Evolutionary conservation across 2,329 filamentous ascomycete genomes (phyloP).

Genomic region (Botryotinia calthae): DNA sequence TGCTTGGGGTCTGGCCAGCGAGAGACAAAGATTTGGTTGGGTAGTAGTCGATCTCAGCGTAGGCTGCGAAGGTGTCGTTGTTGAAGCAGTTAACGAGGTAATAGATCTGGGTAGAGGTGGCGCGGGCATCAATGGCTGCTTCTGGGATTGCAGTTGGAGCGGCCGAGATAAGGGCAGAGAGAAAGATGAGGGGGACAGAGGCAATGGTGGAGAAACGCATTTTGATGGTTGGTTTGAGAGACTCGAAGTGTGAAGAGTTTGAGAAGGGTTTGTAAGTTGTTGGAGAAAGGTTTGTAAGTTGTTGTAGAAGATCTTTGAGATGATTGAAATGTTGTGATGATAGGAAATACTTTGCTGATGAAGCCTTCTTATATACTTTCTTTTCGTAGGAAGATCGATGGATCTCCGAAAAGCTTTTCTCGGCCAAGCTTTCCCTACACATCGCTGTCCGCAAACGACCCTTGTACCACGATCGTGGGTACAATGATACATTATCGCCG

Average conservation of each 20-base stretch:
- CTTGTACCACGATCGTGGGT: background rate
- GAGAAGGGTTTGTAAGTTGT: background rate
- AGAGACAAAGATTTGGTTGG: background rate
- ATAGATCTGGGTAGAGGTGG: slow-evolving; percentile 7
- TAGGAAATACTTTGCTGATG: slow-evolving; percentile 1
- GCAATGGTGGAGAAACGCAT: slow-evolving; percentile 19
- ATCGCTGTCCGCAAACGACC: background rate
- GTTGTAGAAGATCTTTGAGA: background rate
- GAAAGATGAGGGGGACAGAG: slow-evolving; percentile 12
- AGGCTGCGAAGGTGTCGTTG: slow-evolving; percentile 2
- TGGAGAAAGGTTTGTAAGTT: background rate
- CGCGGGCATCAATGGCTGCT: background rate
- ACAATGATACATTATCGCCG: background rate
- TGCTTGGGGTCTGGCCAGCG: background rate
- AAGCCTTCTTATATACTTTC: slow-evolving; percentile 14
- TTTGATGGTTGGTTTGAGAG: slow-evolving; percentile 7
- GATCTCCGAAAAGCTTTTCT: background rate
- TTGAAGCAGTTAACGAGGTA: slow-evolving; percentile 22
- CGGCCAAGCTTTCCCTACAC: background rate
- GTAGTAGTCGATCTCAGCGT: slow-evolving; percentile 18
- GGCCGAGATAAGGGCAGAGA: slow-evolving; percentile 15
- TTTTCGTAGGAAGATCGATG: background rate
- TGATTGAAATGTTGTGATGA: slow-evolving; percentile 10
- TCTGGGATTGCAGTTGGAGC: slow-evolving; percentile 4
- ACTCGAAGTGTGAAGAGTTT: background rate